These are phyloP conservation scores for Aurantiochytrium sp. DNA, from an alignment of 108 stramenopile species.

Conservation along the genomic window DNA sequence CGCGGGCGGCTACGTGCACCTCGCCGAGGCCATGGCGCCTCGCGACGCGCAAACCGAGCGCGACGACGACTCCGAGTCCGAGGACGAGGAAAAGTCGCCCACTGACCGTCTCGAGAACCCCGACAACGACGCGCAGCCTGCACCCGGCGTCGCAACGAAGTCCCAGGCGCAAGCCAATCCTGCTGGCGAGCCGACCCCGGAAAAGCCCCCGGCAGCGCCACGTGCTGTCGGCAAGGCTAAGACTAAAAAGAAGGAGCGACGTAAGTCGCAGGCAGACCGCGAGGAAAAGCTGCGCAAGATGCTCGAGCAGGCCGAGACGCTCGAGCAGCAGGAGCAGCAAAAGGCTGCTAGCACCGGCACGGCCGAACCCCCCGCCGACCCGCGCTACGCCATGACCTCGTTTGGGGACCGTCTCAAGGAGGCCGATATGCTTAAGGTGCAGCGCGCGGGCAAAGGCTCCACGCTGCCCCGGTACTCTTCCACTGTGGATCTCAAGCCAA, in stretches of 20 bases:
- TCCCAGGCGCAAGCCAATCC: neutral
- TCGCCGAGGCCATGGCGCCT: neutral
- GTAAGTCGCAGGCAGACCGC: neutral
- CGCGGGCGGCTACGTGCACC: neutral
- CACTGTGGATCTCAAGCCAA: neutral
- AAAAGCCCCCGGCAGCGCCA: too few species aligned
- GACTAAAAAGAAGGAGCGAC: neutral
- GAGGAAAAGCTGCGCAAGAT: neutral
- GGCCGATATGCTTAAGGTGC: neutral
- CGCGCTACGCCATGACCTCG: neutral
- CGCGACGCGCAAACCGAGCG: neutral
- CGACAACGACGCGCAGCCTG: neutral
- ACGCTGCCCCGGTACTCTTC: neutral
- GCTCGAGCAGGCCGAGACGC: neutral
- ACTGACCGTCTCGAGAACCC: neutral
- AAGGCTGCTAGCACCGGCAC: too few species aligned
- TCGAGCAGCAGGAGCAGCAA: neutral
- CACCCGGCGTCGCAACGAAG: neutral
- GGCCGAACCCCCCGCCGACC: neutral
- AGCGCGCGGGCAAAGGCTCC: neutral
- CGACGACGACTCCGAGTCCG: neutral
- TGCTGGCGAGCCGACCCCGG: too few species aligned
- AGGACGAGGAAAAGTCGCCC: neutral
- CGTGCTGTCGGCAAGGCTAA: neutral
- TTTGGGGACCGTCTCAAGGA: neutral